Evolutionary conservation across 108 stramenopile species (phyloP).

Genomic region (Nannochloropsis gaditana): DNA sequence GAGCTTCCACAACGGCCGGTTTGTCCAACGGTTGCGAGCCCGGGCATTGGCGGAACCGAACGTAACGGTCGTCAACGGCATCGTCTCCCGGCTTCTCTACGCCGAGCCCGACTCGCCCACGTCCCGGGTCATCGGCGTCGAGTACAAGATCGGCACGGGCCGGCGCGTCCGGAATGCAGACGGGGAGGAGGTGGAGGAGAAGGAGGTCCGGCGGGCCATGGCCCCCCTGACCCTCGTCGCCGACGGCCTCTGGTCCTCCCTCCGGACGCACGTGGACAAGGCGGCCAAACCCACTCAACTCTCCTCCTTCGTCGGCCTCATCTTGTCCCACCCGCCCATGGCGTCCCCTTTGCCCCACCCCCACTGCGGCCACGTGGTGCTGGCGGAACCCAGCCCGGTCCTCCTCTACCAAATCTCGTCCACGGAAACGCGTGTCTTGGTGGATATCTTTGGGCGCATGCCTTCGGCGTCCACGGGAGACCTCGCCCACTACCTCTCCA

Average conservation of each 20-base stretch:
- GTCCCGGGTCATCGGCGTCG: slow-evolving; percentile 36
- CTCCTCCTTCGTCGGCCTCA: slow-evolving; percentile 51
- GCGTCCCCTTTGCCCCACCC: slow-evolving; percentile 50
- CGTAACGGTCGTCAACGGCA: slow-evolving; percentile 39
- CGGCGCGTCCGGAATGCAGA: neutral
- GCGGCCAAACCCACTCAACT: slow-evolving; percentile 29
- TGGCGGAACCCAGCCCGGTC: slow-evolving; percentile 51
- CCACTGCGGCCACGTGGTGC: slow-evolving; percentile 52
- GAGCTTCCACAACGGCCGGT: slow-evolving; percentile 51
- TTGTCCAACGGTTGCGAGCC: slow-evolving; percentile 51
- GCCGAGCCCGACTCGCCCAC: slow-evolving; percentile 23
- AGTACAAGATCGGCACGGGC: slow-evolving; percentile 34
- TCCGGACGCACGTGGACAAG: slow-evolving; percentile 31
- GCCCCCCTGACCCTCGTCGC: slow-evolving; percentile 52
- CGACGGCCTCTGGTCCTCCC: slow-evolving; percentile 51
- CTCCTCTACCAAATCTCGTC: slow-evolving; percentile 56
- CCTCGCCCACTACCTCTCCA: slow-evolving; percentile 24
- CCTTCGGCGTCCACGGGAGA: slow-evolving; percentile 39
- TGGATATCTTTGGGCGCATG: slow-evolving; percentile 45
- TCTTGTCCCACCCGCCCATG: slow-evolving; percentile 44
- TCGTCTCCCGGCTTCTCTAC: slow-evolving; percentile 38
- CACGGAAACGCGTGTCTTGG: slow-evolving; percentile 53
- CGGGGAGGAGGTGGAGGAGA: slow-evolving; percentile 24
- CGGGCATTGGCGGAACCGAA: slow-evolving; percentile 40
- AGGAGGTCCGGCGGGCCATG: slow-evolving; percentile 28